phyloP scores from a whole-genome alignment of 129 eudicot genomes.

The Tanacetum coccineum region DNA sequence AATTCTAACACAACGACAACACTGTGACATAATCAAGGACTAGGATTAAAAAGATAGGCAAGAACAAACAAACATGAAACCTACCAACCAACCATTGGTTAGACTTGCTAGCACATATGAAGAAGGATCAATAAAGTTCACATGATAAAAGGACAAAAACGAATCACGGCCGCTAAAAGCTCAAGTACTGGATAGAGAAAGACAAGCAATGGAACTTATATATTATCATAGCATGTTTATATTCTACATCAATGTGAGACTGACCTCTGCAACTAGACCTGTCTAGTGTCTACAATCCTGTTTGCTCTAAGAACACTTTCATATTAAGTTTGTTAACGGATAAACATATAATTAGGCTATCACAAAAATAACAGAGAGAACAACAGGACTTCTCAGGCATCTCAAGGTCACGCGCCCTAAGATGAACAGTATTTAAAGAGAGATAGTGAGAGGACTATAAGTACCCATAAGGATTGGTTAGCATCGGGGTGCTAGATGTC shows the following conservation, averaged over 20 bases:
- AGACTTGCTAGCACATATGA: neutral
- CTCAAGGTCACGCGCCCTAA: conserved; percentile 33
- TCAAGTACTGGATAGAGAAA: conserved; percentile 5
- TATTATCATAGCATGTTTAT: conserved; percentile 5
- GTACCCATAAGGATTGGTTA: conserved; percentile 24
- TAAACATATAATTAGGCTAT: conserved; percentile 16
- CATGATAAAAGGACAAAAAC: neutral
- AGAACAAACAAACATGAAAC: neutral
- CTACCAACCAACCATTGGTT: too few species aligned
- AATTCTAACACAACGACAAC: neutral
- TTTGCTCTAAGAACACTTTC: conserved; percentile 6
- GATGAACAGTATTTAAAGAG: conserved; percentile 12
- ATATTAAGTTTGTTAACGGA: conserved; percentile 11
- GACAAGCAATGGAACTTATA: neutral
- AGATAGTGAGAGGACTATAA: conserved; percentile 16
- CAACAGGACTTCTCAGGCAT: conserved; percentile 29
- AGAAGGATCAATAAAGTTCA: neutral
- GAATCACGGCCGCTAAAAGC: neutral
- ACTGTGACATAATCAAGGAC: neutral
- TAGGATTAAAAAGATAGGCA: neutral
- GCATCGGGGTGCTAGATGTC: conserved; percentile 29
- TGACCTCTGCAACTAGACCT: conserved; percentile 25
- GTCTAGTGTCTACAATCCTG: conserved; percentile 2
- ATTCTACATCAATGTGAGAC: neutral
- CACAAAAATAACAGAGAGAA: conserved; percentile 12